Evolutionary conservation across 768 basidiomycete genomes (phyloP), one percentile per base, ranked within the genome.

Genomic region (Kwoniella europaea): DNA sequence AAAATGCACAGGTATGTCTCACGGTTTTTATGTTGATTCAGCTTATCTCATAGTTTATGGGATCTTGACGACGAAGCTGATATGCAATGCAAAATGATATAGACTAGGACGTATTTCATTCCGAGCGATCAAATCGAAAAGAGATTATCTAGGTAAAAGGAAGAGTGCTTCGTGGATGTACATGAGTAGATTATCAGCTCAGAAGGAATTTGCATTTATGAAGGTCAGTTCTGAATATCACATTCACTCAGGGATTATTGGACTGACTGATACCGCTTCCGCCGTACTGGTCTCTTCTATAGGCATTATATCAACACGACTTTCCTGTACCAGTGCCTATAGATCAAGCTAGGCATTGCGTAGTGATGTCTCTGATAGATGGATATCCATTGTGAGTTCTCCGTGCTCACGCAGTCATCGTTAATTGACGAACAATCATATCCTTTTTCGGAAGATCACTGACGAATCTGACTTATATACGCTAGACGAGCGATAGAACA

Each of bases 121-220:
- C 85, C 90, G 97, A 53, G 90, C 93, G 0, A 94, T 99, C 85
- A 99, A 99, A 85, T 88, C 91, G 77, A 98, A 98, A 81, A 87
- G 97, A 70, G 97, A 99, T 80, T 99, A 98, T 82, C 86, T 99
- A 66, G 93, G 95, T 24, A 96, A 94, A 83, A 88, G 97, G 53
- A 94, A 94, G 84, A 92, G 91, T 18, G 96, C 97, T 0, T 93
- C 93, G 18, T 99, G 97, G 97, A 97, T 98, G 94, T 98, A 98
- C 85, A 93, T 99, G 92, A 95, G 93, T 22, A 88, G 97, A 22
- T 85, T 99, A 57, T 91, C 95, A 18, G 97, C 97, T 10, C 91
- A 96, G 85, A 98, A 98, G 81, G 97, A 99, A 82, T 99, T 90
- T 88, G 93, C 93, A 1, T 99, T 98, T 83, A 96, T 99, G 93